Conservation (phyloP, 2,329 filamentous ascomycete genomes). For the Fusarium domesticum region DNA sequence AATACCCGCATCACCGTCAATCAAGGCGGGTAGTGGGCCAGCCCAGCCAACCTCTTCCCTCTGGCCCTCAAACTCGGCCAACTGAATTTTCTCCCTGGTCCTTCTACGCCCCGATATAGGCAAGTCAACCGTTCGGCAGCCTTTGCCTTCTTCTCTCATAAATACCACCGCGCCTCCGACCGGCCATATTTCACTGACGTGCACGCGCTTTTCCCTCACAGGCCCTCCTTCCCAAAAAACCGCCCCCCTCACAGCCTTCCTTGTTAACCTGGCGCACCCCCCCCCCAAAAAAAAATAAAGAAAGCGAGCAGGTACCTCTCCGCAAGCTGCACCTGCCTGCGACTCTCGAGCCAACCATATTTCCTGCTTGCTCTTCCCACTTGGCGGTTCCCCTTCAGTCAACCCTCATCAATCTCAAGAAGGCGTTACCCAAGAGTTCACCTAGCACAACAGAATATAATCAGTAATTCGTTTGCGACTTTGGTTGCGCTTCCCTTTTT, state of each 20-base stretch:
- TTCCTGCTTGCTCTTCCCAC: not conserved
- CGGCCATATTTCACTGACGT: conserved; percentile 44
- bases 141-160: conserved; percentile 42
- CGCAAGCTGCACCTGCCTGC: conserved; percentile 11
- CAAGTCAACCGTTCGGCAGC: conserved; percentile 37
- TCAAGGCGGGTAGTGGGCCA: conserved; percentile 6
- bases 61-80: conserved; percentile 27
- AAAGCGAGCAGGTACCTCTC: conserved; percentile 23
- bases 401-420: not conserved
- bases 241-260: conserved; percentile 19
- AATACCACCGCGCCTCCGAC: conserved; percentile 46
- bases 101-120: conserved; percentile 38
- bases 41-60: conserved; percentile 13
- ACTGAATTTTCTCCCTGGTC: conserved; percentile 37
- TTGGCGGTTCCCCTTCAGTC: not conserved
- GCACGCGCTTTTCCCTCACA: conserved; percentile 46
- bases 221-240: conserved; percentile 32
- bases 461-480: not conserved
- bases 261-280: conserved; percentile 5
- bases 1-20: not conserved
- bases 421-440: not conserved
- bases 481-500: not conserved
- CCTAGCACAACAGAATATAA: not conserved
- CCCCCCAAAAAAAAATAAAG: conserved; percentile 19
- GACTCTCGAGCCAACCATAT: conserved; percentile 12